phyloP scores from a whole-genome alignment of 2,329 filamentous ascomycete species.

The Paracamarosporium sp. region DNA sequence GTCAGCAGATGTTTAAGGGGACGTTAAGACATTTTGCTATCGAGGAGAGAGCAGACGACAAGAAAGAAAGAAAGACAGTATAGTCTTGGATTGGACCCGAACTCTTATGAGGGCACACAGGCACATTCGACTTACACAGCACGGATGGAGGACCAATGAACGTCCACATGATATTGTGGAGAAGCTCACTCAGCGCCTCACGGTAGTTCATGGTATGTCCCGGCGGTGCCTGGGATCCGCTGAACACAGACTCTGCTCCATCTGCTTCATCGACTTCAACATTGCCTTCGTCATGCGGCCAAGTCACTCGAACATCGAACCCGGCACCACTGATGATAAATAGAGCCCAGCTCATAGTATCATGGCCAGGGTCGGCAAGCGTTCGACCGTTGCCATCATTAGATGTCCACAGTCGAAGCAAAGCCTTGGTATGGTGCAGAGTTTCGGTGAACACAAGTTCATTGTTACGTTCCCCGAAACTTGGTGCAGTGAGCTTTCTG shows the following conservation, averaged over 20 bases:
- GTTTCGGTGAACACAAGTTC: constrained; percentile 69
- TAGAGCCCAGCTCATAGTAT: constrained; percentile 69
- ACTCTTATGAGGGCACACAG: no score
- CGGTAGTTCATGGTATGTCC: constrained; percentile 67
- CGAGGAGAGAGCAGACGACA: no score
- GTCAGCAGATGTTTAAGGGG: background rate
- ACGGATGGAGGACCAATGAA: constrained; percentile 66
- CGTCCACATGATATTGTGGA: constrained; percentile 69
- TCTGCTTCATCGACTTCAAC: constrained; percentile 30
- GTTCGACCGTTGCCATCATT: constrained; percentile 46
- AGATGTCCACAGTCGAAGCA: constrained; percentile 39
- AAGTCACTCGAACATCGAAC: constrained; percentile 66
- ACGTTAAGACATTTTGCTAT: no score
- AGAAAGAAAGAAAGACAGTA: no score
- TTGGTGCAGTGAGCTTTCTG: constrained; percentile 72
- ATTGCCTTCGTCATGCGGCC: constrained; percentile 65
- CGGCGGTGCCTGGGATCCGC: constrained; percentile 38
- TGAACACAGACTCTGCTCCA: constrained; percentile 35
- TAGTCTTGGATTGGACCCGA: no score
- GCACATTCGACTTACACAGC: constrained; percentile 54
- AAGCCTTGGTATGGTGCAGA: constrained; percentile 63
- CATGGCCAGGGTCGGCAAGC: constrained; percentile 64
- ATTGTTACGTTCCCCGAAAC: constrained; percentile 80
- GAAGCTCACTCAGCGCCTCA: constrained; percentile 65
- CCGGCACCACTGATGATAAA: constrained; percentile 72